These are phyloP conservation scores for Backusella mclennaniae DNA, from an alignment of 192 early-diverging fungal species.

Conservation along the genomic window DNA sequence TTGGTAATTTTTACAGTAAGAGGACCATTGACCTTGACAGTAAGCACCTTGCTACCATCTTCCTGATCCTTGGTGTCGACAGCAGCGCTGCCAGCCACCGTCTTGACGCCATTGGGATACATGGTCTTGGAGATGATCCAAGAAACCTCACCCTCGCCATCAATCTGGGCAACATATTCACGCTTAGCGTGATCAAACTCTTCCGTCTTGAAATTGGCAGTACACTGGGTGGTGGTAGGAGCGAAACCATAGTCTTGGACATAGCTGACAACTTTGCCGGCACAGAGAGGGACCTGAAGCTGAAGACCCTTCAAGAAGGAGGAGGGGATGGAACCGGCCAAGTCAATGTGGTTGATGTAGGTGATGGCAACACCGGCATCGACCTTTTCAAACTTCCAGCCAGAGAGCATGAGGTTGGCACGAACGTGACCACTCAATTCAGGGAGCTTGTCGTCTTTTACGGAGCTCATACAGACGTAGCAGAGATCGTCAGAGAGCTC, in stretches of 20 bases:
- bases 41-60: slow-evolving; percentile 13
- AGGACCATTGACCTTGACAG: slow-evolving; percentile 22
- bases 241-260: slow-evolving; percentile 45
- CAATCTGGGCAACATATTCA: slow-evolving; percentile 30
- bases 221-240: slow-evolving; percentile 35
- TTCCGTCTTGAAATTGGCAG: slow-evolving; percentile 29
- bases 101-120: slow-evolving; percentile 49
- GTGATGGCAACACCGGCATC: slow-evolving; percentile 38
- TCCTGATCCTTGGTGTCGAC: slow-evolving; percentile 12
- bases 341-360: slow-evolving; percentile 54
- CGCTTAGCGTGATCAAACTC: slow-evolving; percentile 40
- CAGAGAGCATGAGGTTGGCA: slow-evolving; percentile 46
- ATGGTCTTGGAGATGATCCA: slow-evolving; percentile 38
- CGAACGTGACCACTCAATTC: slow-evolving; percentile 49
- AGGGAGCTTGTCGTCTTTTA: slow-evolving; percentile 41
- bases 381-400: slow-evolving; percentile 46
- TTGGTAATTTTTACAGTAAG: slow-evolving; percentile 29
- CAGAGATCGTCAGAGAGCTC: slow-evolving; percentile 30
- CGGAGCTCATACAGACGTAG: slow-evolving; percentile 43
- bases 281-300: slow-evolving; percentile 46
- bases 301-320: slow-evolving; percentile 46
- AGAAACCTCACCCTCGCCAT: slow-evolving; percentile 26
- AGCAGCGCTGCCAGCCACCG: slow-evolving; percentile 31
- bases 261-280: slow-evolving; percentile 45
- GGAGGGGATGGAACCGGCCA: slow-evolving; percentile 48